A percentile compares a stretch with the other conserved stretches of the same genome.
Conservation (phyloP, 768 basidiomycete genomes). For the Porpolomopsis calyptriformis region DNA sequence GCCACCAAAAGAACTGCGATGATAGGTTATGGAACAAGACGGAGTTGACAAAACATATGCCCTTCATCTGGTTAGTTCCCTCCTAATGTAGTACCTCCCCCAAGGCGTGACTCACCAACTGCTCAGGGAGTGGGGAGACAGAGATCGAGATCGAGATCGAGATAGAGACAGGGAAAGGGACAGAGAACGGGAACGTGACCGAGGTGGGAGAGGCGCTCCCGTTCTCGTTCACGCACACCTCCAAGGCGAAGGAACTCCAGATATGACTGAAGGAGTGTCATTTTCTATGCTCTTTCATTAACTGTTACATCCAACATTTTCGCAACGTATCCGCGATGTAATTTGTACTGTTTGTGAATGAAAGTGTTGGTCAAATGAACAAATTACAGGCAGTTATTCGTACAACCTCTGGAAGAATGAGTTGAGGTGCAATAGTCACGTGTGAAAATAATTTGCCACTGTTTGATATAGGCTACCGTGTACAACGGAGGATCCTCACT, state of each 20-base stretch:
- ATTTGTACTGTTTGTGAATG: too few species aligned
- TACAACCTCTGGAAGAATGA: too few species aligned
- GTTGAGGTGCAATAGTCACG: too few species aligned
- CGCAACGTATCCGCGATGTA: too few species aligned
- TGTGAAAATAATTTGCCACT: too few species aligned
- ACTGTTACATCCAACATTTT: not conserved
- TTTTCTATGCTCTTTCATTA: not conserved
- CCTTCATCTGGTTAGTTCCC: not conserved
- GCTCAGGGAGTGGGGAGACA: slow-evolving; percentile 30
- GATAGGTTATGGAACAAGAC: slow-evolving; percentile 8
- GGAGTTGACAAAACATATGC: too few species aligned
- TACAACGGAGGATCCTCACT: too few species aligned
- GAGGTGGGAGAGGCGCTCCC: slow-evolving; percentile 27
- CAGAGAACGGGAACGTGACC: too few species aligned
- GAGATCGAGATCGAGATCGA: not conserved
- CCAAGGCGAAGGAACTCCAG: slow-evolving; percentile 28
- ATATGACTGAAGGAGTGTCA: slow-evolving; percentile 17
- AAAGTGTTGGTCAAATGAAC: too few species aligned
- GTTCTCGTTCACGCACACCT: slow-evolving; percentile 29
- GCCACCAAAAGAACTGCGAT: slow-evolving; percentile 53
- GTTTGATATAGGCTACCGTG: too few species aligned
- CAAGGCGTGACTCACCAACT: slow-evolving; percentile 39
- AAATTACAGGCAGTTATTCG: too few species aligned
- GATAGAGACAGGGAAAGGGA: too few species aligned
- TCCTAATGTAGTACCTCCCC: slow-evolving; percentile 29